Conservation (phyloP, 2,329 filamentous ascomycete species). For the Daldinia eschscholtzii region DNA sequence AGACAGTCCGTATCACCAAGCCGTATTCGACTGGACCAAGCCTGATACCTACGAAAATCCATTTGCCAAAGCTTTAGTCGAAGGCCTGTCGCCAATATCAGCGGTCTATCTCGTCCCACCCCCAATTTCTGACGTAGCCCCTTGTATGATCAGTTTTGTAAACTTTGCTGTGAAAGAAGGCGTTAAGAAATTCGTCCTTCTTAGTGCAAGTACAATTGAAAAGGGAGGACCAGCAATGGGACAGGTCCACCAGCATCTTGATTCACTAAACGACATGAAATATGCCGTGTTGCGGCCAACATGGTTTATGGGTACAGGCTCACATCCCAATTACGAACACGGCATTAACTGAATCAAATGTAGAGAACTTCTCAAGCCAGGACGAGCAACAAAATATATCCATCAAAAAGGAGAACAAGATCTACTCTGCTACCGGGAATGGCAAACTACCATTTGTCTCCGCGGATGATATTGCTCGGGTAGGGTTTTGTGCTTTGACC, state of each 20-base stretch:
- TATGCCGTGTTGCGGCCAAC: not conserved
- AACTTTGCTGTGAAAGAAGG: not conserved
- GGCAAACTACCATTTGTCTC: not conserved
- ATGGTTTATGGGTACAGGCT: not conserved
- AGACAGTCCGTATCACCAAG: not conserved
- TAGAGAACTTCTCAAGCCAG: not conserved
- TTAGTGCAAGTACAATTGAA: not conserved
- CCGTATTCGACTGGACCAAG: not conserved
- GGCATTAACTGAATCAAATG: not conserved
- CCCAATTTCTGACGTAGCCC: not conserved
- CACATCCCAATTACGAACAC: not conserved
- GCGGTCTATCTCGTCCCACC: not conserved
- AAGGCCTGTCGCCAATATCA: not conserved
- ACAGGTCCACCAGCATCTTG: not conserved
- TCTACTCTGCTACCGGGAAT: not conserved
- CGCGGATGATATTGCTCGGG: not conserved
- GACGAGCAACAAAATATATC: not conserved
- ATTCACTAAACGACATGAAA: not conserved
- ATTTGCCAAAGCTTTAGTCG: not conserved
- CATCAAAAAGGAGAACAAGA: not conserved
- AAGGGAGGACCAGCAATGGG: not conserved
- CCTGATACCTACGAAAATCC: not conserved
- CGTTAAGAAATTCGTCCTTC: not conserved
- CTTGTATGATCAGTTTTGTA: not conserved
- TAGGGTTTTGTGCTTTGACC: not conserved